phyloP scores from a whole-genome alignment of 2,329 filamentous ascomycete genomes.

The Penicillium sp. region DNA sequence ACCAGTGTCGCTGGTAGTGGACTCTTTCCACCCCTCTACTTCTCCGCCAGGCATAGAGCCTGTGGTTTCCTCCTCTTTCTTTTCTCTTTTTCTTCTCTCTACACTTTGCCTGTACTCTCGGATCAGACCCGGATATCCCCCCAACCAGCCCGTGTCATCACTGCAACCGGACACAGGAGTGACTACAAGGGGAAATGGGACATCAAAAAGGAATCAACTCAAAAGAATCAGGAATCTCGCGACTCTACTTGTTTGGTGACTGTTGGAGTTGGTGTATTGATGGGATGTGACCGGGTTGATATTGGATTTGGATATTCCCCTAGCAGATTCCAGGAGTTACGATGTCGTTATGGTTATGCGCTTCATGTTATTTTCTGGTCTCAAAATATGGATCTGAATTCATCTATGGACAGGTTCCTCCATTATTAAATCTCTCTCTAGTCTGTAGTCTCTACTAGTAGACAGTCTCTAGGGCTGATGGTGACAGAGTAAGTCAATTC shows the following conservation, averaged over 20 bases:
- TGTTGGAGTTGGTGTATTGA: constrained; percentile 2
- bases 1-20: constrained; percentile 1
- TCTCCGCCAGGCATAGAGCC: background rate
- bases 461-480: background rate
- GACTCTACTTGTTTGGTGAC: background rate
- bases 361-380: constrained; percentile 5
- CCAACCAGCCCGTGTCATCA: background rate
- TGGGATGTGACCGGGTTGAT: constrained; percentile 3
- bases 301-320: constrained; percentile 9
- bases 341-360: constrained; percentile 9
- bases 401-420: background rate
- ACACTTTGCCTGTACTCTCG: background rate
- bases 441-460: background rate
- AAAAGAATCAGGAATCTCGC: background rate
- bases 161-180: background rate
- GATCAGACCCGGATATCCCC: background rate
- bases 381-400: background rate
- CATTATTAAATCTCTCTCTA: background rate
- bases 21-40: background rate
- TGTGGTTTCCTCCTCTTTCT: background rate
- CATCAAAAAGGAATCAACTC: constrained; percentile 1
- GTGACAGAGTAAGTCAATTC: background rate
- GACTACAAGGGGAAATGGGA: background rate
- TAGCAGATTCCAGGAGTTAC: constrained; percentile 6
- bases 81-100: background rate